These are phyloP conservation scores for Nakaseomyces glabratus DNA, from an alignment of 1,139 yeast genomes.

Conservation along the genomic window DNA sequence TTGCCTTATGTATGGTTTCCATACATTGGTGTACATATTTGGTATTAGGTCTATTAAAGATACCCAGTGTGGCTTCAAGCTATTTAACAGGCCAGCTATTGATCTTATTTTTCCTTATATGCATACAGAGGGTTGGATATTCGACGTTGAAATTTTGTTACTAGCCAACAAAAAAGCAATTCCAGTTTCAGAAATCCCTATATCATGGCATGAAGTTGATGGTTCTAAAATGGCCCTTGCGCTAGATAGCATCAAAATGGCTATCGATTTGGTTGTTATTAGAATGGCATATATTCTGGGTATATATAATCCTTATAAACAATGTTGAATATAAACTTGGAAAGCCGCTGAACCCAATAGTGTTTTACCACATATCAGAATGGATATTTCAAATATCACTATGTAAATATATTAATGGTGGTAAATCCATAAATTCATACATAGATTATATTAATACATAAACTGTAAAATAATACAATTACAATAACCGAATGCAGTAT, in stretches of 20 bases:
- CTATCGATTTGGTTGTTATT: slow-evolving; percentile 86
- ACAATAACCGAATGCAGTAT: not conserved
- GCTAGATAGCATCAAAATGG: slow-evolving; percentile 85
- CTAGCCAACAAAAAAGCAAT: slow-evolving; percentile 67
- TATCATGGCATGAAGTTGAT: slow-evolving; percentile 94
- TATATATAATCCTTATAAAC: slow-evolving; percentile 45
- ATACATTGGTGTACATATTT: slow-evolving; percentile 73
- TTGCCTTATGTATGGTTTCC: slow-evolving; percentile 88
- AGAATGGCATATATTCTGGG: slow-evolving; percentile 83
- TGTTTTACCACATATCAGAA: too few species aligned
- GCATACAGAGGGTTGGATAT: slow-evolving; percentile 98
- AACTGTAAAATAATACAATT: not conserved
- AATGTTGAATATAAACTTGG: slow-evolving; percentile 8
- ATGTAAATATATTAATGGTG: not conserved
- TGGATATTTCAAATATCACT: not conserved
- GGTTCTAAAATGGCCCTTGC: slow-evolving; percentile 93
- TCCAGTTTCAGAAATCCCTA: slow-evolving; percentile 66
- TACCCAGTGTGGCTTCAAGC: slow-evolving; percentile 95
- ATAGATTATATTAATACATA: too few species aligned
- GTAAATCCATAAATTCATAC: not conserved
- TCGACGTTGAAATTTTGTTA: slow-evolving; percentile 85
- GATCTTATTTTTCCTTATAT: slow-evolving; percentile 67
- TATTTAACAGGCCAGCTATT: slow-evolving; percentile 68
- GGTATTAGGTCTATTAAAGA: slow-evolving; percentile 83
- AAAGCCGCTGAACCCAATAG: not conserved